Base-by-base conservation (phyloP, 179 eudicot species). In the Beta corolliflora region DNA sequence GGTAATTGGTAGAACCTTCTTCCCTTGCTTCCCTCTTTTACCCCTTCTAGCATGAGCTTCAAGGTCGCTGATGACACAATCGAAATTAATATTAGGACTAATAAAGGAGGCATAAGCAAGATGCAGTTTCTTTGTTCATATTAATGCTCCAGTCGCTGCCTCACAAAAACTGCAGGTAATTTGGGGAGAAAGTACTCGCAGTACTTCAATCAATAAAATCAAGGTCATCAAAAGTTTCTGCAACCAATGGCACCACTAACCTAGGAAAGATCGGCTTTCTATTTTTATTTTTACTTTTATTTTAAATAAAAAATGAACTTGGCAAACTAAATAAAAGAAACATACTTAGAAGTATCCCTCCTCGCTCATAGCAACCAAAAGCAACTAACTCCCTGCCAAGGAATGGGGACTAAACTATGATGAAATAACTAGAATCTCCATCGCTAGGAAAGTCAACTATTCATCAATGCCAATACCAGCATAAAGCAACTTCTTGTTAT, bases 1-100 rank as follows among this genome's bases (percentile, higher is more conserved):
- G 61, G 77, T 69, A 19, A 65, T 73, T 50, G 89, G 19, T 73
- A 75, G 77, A 16, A 81, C 89, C 85, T 87, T 88, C 85, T 89
- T 90, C 41, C 89, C 90, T 75, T 85, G 90, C 79, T 90, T 93
- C 82, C 90, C 90, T 83, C 85, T 88, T 72, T 85, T 90, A 71
- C 87, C 85, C 89, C 86, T 92, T 61, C 81, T 80, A 76, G 82
- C 73, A 48, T 85, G 89, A 59, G 79, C 81, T 41, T 87, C 80
- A 54, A 84, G 83, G 76, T 88, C 84, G 81, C 95, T 92, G 89
- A 72, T 19, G 82, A 80, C 48, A 84, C 65, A 58, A 78, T 12
- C 9, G 61, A 59, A 19, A 9, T 25, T 16, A 29, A 23, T 4
- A 29, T 74, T 56, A 56, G 13, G 23, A 74, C 25, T 4, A 19